These are phyloP conservation scores for Citropsis articulata DNA, from an alignment of 345 rosid species.

Conservation along the genomic window DNA sequence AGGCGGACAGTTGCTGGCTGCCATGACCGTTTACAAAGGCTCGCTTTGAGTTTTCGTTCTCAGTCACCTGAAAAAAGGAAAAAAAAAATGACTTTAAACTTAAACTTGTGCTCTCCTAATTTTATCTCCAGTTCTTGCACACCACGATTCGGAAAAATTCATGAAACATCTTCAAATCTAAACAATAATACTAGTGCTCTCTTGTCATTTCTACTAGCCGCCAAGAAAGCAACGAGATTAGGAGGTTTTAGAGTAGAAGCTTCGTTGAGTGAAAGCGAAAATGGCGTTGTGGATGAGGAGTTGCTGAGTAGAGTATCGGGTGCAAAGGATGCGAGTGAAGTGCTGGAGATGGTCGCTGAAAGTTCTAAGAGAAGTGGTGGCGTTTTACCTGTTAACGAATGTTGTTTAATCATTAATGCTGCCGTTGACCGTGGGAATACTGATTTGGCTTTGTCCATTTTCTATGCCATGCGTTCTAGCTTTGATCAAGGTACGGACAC, in stretches of 20 bases:
- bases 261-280: conserved; percentile 33
- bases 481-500: conserved; percentile 59
- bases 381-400: conserved; percentile 44
- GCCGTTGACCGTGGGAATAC: conserved; percentile 69
- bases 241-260: conserved; percentile 25
- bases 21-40: not conserved
- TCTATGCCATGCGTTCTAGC: conserved; percentile 85
- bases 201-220: conserved; percentile 24
- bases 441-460: conserved; percentile 76
- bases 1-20: not conserved
- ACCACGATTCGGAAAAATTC: conserved; percentile 25
- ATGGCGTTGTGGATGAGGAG: conserved; percentile 36
- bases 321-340: conserved; percentile 67
- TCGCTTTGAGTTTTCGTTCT: too few species aligned
- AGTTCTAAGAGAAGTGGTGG: conserved; percentile 33
- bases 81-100: conserved; percentile 29
- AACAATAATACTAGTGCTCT: conserved; percentile 22
- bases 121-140: conserved; percentile 36
- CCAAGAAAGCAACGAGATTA: not conserved
- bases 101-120: conserved; percentile 39
- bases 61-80: not conserved
- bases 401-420: conserved; percentile 53
- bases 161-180: conserved; percentile 29
- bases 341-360: conserved; percentile 43
- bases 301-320: conserved; percentile 43